Conservation (phyloP, 331 rosid species). For the Saraca asoca region DNA sequence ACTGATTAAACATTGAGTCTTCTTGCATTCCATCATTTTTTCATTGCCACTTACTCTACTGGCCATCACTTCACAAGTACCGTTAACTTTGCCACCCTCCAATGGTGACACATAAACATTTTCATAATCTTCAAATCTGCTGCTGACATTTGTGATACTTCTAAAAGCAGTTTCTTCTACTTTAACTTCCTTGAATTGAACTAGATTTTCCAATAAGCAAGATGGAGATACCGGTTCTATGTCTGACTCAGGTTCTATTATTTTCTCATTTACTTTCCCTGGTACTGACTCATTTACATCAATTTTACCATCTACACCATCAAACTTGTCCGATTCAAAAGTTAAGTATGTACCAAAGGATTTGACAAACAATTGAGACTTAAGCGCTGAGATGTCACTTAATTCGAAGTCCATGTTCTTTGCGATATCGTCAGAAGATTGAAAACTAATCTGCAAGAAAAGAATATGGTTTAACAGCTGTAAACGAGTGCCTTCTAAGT, state of each 20-base stretch:
- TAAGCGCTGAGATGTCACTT: too few relatives aligned
- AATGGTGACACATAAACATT: neutral
- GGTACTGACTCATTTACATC: neutral
- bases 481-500: neutral
- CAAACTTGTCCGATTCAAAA: slow-evolving; percentile 18
- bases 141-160: slow-evolving; percentile 14
- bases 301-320: neutral
- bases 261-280: neutral
- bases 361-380: slow-evolving; percentile 10
- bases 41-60: slow-evolving; percentile 9
- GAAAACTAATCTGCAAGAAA: slow-evolving; percentile 36
- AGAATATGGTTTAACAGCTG: neutral
- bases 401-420: neutral
- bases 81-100: slow-evolving; percentile 20
- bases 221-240: slow-evolving; percentile 2
- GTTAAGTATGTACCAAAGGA: neutral
- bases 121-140: neutral
- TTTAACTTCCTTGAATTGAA: slow-evolving; percentile 13
- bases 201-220: slow-evolving; percentile 22
- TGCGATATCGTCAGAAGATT: slow-evolving; percentile 4
- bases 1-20: slow-evolving; percentile 22
- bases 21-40: slow-evolving; percentile 25
- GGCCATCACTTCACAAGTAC: neutral
- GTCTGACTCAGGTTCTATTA: slow-evolving; percentile 14
- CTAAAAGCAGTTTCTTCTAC: slow-evolving; percentile 1